phyloP scores from a whole-genome alignment of 2,329 filamentous ascomycete genomes.

The Claviceps sp. region DNA sequence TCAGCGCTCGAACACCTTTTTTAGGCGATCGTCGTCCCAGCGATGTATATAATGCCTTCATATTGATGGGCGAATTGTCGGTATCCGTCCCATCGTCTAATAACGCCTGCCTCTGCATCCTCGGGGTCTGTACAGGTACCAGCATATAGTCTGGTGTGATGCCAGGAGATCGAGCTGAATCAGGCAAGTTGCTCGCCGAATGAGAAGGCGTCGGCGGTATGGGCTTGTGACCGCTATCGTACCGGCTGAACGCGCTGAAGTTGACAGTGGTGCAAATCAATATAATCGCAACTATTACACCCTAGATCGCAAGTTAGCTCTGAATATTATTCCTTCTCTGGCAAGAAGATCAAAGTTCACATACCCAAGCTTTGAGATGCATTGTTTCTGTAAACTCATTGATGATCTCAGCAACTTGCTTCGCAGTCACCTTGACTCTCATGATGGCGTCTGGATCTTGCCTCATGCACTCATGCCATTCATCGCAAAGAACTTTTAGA shows the following conservation, averaged over 20 bases:
- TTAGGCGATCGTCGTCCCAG: slow-evolving; percentile 32
- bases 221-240: slow-evolving; percentile 4
- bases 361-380: slow-evolving; percentile 60
- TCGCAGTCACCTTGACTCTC: slow-evolving; percentile 66
- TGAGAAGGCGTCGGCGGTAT: slow-evolving; percentile 5
- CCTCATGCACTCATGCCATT: slow-evolving; percentile 82
- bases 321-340: no score
- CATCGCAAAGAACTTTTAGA: slow-evolving; percentile 56
- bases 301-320: slow-evolving; percentile 18
- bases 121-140: slow-evolving; percentile 37
- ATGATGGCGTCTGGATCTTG: slow-evolving; percentile 68
- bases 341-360: slow-evolving; percentile 9
- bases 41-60: slow-evolving; percentile 32
- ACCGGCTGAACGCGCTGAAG: slow-evolving; percentile 30
- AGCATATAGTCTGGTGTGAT: slow-evolving; percentile 32
- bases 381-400: slow-evolving; percentile 89
- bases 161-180: slow-evolving; percentile 15
- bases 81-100: slow-evolving; percentile 36
- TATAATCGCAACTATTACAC: slow-evolving; percentile 37
- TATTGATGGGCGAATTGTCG: slow-evolving; percentile 32
- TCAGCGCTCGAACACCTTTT: slow-evolving; percentile 35
- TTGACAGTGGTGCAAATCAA: slow-evolving; percentile 35
- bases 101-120: slow-evolving; percentile 27
- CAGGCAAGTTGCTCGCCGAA: slow-evolving; percentile 7
- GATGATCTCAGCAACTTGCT: slow-evolving; percentile 83